These are phyloP conservation scores for Physaria fendleri DNA, from an alignment of 345 rosid species.

Conservation along the genomic window DNA sequence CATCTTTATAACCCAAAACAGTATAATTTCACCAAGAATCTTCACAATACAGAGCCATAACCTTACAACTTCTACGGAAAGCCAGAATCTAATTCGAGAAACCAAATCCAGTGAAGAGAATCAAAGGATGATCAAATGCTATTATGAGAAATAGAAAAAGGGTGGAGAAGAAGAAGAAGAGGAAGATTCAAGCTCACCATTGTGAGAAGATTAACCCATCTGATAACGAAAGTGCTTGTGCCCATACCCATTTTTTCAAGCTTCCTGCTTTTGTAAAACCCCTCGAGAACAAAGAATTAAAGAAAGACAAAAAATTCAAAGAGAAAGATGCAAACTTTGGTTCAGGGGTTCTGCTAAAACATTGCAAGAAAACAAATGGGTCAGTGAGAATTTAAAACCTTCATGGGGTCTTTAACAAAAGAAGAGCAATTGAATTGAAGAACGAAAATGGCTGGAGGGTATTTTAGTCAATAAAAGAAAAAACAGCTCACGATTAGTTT, in stretches of 20 bases:
- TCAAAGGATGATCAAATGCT: not conserved
- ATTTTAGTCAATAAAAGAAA: conserved; percentile 16
- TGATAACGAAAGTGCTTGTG: conserved; percentile 76
- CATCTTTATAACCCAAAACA: not conserved
- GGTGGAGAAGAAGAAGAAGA: not conserved
- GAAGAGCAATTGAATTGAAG: conserved; percentile 1
- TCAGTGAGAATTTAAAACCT: conserved; percentile 16
- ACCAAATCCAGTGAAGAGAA: conserved; percentile 10
- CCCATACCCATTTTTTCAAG: conserved; percentile 59
- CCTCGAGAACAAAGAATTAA: not conserved
- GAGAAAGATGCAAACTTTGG: conserved; percentile 7
- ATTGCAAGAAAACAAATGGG: conserved; percentile 14
- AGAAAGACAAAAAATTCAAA: not conserved
- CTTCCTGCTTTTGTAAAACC: not conserved
- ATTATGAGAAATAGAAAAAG: not conserved
- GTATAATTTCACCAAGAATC: not conserved
- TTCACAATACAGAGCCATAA: conserved; percentile 7
- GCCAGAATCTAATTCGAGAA: conserved; percentile 10
- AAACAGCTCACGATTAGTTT: conserved; percentile 27
- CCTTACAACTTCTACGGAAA: conserved; percentile 12
- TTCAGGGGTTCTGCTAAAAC: conserved; percentile 1
- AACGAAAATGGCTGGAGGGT: conserved; percentile 22
- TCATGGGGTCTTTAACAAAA: conserved; percentile 3
- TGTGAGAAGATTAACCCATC: conserved; percentile 91
- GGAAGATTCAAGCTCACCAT: conserved; percentile 43